Evolutionary conservation across 805 yeast species (phyloP), one percentile per base, ranked within the genome.

Genomic region (Saturnispora sanitii): DNA sequence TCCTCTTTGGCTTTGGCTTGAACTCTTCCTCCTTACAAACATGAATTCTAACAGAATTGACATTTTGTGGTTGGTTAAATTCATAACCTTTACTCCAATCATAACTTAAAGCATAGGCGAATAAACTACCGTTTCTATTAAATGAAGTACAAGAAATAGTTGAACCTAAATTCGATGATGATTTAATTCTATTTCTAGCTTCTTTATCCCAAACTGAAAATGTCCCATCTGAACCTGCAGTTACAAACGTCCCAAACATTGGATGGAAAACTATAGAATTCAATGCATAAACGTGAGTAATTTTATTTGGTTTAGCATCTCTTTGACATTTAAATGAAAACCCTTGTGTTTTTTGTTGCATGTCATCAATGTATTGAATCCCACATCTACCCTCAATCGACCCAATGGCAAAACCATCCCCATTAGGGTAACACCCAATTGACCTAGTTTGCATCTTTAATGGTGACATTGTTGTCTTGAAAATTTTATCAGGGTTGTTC

Each of bases 201-300:
- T 86, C 95, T 60, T 85, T 86, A 60, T 92, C 97, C 98, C 98
- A 92, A 66, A 85, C 82, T 53, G 87, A 79, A 66, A 88, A 81
- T 12, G 88, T 71, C 18, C 98, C 98, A 61, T 92, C 98, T 19
- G 92, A 73, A 11, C 98, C 97, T 1, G 94, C 92, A 4, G 98
- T 92, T 37, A 80, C 79, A 61, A 92, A 82, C 1, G 97, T 87
- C 33, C 96, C 96, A 60, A 79, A 79, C 12, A 74, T 66, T 4
- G 97, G 97, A 56, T 92, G 96, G 68, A 88, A 85, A 6, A 75
- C 67, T 36, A 92, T 80, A 37, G 83, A 69, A 58, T 87, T 85
- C 33, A 92, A 79, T 1, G 95, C 65, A 57, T 79, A 90, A 25
- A 90, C 79, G 33, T 73, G 72, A 18, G 79, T 72, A 53, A 82